Evolutionary conservation across 106 monocot genomes (phyloP).

Genomic region (Platanthera guangdongensis): DNA sequence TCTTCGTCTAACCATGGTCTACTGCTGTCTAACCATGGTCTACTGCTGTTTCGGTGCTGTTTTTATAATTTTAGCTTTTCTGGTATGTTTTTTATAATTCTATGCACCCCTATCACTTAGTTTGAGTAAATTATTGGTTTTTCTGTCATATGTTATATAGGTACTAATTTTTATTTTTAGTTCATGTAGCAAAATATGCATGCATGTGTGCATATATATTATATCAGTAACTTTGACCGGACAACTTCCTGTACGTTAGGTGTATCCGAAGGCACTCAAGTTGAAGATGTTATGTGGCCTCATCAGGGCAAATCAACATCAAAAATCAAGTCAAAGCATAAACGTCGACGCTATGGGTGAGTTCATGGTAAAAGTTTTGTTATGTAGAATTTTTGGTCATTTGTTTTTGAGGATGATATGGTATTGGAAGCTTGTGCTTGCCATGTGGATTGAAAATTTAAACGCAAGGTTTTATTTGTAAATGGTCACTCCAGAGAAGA

Average conservation of each 20-base stretch:
- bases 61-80: neutral
- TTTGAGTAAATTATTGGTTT: conserved; percentile 1
- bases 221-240: too few species aligned
- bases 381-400: neutral
- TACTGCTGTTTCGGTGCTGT: neutral
- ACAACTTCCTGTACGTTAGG: conserved; percentile 9
- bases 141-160: neutral
- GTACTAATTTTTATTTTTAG: too few species aligned
- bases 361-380: conserved; percentile 3
- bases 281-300: conserved; percentile 19
- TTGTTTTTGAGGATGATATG: conserved; percentile 2
- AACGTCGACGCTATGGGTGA: conserved; percentile 54
- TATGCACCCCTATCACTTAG: neutral
- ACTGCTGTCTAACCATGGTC: neutral
- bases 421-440: neutral
- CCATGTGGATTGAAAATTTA: neutral
- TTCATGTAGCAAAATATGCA: too few species aligned
- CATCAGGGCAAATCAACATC: conserved; percentile 28
- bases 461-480: too few species aligned
- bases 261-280: conserved; percentile 24
- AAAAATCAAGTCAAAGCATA: conserved; percentile 66
- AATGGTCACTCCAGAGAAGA: too few species aligned
- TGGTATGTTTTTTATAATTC: neutral
- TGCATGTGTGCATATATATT: too few species aligned
- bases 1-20: too few species aligned